A percentile compares a stretch with the other conserved stretches of the same genome.
Evolutionary conservation across 2,329 filamentous ascomycete genomes (phyloP).

Genomic region (Aspergillus awamori): DNA sequence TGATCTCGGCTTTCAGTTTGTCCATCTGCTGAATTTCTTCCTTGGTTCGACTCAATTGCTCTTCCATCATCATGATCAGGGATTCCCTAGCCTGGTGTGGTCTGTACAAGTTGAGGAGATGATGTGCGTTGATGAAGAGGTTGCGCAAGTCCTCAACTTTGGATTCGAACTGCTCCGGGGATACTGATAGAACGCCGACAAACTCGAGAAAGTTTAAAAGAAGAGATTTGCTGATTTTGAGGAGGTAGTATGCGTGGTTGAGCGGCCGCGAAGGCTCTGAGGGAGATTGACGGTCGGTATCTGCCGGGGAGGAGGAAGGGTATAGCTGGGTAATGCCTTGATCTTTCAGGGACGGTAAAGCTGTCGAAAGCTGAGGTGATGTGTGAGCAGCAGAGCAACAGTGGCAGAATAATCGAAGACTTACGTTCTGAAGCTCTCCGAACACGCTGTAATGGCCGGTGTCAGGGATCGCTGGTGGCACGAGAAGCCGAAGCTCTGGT

Average conservation of each 20-base stretch:
- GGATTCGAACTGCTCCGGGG: conserved; percentile 66
- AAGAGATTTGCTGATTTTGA: conserved; percentile 78
- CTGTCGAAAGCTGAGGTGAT: conserved; percentile 53
- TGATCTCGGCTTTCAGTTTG: conserved; percentile 70
- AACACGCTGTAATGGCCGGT: conserved; percentile 75
- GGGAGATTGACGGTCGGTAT: conserved; percentile 58
- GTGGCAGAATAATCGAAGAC: conserved; percentile 16
- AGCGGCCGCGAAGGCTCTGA: conserved; percentile 43
- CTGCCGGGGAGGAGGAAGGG: conserved; percentile 52
- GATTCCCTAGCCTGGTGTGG: conserved; percentile 91
- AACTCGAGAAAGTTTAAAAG: conserved; percentile 89
- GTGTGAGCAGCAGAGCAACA: background rate
- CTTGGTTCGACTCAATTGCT: conserved; percentile 71
- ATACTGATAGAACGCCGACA: conserved; percentile 68
- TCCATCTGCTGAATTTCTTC: conserved; percentile 79
- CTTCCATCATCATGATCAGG: conserved; percentile 84
- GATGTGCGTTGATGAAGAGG: conserved; percentile 87
- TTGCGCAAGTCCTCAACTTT: conserved; percentile 80
- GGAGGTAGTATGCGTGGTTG: conserved; percentile 64
- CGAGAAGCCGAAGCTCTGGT: conserved; percentile 71
- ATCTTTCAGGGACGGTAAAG: conserved; percentile 68
- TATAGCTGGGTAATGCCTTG: conserved; percentile 73
- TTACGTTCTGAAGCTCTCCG: conserved; percentile 65
- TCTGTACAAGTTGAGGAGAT: conserved; percentile 90
- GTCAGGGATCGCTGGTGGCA: conserved; percentile 76